phyloP scores from a whole-genome alignment of 202 grass and related monocot genomes.

The Elaeis oleifera region DNA sequence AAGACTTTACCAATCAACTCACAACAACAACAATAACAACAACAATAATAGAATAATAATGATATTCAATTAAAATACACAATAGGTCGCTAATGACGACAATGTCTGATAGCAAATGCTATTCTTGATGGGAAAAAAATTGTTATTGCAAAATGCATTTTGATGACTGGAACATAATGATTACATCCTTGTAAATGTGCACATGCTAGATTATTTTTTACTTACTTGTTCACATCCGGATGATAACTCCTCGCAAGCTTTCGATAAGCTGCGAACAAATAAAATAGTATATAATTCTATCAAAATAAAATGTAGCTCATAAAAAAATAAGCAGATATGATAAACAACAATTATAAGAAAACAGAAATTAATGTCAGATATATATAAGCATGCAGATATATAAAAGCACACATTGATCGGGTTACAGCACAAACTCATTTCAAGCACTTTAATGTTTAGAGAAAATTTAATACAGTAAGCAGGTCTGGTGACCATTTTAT shows the following conservation, averaged over 20 bases:
- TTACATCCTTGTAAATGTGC: not conserved
- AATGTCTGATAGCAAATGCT: not conserved
- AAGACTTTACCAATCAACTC: no score
- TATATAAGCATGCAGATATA: no score
- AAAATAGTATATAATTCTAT: slow-evolving; percentile 6
- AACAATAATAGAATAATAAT: slow-evolving; percentile 2
- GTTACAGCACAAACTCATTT: no score
- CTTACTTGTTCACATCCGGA: slow-evolving; percentile 98
- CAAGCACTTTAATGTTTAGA: no score
- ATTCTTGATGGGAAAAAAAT: not conserved
- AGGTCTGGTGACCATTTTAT: no score
- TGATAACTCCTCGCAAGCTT: slow-evolving; percentile 93
- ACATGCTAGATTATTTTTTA: not conserved
- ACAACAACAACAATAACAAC: not conserved
- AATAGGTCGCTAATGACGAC: not conserved
- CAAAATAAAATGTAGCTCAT: not conserved
- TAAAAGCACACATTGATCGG: no score
- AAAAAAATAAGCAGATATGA: slow-evolving; percentile 1
- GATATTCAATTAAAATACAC: not conserved
- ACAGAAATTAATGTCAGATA: no score
- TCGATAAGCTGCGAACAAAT: slow-evolving; percentile 59
- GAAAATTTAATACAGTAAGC: no score
- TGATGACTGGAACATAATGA: no score
- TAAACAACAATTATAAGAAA: no score
- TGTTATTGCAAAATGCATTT: not conserved